Evolutionary conservation across 2,329 filamentous ascomycete genomes (phyloP), one percentile per base, ranked within the genome.

Genomic region (Diaporthe caulivora): DNA sequence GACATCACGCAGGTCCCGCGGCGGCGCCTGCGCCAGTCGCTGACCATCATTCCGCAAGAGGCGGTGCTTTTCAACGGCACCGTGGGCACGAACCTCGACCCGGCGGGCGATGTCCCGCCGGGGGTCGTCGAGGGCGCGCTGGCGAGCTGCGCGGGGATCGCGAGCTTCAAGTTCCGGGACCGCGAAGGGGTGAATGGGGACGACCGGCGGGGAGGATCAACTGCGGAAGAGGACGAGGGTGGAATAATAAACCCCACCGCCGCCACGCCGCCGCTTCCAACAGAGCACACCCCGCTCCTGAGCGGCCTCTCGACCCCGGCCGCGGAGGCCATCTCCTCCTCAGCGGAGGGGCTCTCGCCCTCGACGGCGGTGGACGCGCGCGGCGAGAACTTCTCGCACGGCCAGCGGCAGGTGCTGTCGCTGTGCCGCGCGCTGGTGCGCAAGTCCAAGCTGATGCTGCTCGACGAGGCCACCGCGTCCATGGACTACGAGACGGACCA

Each of bases 31-130:
- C 82, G 83, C 15, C 79, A 78, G 44, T 79, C 78, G n/a, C 78
- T 85, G 44, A 83, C 81, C 7, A 79, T 84, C 68, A 83, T 85
- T 53, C 83, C 83, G 0, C 83, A 85, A 71, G 83, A 85, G 67
- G 80, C 83, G 1, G 79, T 83, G 7, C 79, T 85, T 2, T 80
- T 82, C 74, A 77, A 76, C 72, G 79, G 80, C 53, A 78, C 76
- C 15, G 84, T 89, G 15, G 81, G 82, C 60, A 86, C 85, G 18
- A 89, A 94, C 77, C 86, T 94, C 18, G 92, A 94, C 79, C 90
- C 92, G 0, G 90, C 91, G 51, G 86, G 87, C 44, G 84, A 87
- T 44, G 84, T 91, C 37, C 84, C 87, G 0, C 87, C 89, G 67
- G 82, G 82, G 1, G 85, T 87, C 49, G 85, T 94, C 0, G 84